Percentiles rank a stretch among this genome's conserved stretches.
Conservation (phyloP, 768 basidiomycete genomes). For the Serendipita vermifera region DNA sequence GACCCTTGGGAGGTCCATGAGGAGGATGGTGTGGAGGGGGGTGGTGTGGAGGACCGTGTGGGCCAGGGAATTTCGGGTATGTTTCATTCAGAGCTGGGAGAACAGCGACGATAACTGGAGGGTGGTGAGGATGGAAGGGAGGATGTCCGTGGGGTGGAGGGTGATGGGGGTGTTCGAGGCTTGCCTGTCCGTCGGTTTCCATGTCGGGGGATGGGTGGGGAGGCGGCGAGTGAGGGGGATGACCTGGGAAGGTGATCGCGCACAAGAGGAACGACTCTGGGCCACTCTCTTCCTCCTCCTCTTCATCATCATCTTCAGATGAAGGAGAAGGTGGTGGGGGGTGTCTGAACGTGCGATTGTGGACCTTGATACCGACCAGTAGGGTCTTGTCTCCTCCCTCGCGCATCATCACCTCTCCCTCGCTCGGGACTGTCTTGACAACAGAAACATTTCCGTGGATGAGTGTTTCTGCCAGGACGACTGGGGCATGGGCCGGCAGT, state of each 20-base stretch:
- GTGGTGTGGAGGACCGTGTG: too few species aligned
- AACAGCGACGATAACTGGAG: not conserved
- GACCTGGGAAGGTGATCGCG: not conserved
- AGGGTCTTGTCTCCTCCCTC: not conserved
- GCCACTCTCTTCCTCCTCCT: conserved; percentile 5
- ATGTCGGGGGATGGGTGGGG: not conserved
- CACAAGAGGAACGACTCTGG: not conserved
- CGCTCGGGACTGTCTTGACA: not conserved
- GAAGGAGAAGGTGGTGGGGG: not conserved
- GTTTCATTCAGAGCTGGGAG: conserved; percentile 1
- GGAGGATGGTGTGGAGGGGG: not conserved
- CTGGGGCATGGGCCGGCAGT: not conserved
- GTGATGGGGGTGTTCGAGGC: not conserved
- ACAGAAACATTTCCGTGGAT: not conserved
- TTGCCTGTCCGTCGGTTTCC: too few species aligned
- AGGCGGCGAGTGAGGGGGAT: not conserved
- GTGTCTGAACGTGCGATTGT: too few species aligned
- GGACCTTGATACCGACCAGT: not conserved
- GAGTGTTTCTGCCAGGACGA: not conserved
- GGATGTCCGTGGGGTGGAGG: not conserved
- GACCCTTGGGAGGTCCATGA: too few species aligned
- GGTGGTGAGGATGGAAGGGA: not conserved
- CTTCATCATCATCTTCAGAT: not conserved
- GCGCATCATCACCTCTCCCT: not conserved
- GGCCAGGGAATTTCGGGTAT: not conserved